Base-by-base conservation (phyloP, 108 stramenopile genomes). In the Mediolabrus comicus region DNA sequence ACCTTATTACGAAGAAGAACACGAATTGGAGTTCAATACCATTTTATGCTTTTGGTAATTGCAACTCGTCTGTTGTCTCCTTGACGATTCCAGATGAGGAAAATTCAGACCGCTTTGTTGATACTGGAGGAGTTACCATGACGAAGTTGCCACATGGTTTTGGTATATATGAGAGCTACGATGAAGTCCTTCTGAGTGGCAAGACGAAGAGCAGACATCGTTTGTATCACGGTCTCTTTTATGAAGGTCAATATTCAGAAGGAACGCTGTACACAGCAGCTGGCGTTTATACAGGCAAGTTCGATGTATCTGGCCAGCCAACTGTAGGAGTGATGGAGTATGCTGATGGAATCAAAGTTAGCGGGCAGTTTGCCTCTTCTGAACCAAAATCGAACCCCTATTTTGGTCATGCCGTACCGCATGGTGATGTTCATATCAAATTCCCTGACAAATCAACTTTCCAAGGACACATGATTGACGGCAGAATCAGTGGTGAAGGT, bases 121-220 rank as follows among this genome's bases (percentile, higher is more conserved):
- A 74, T 29, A 59, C 66, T 7, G 57, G 49, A 30, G 31, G 28
- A 17, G 14, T 66, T 58, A 2, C 7, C 2, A 28, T 74, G 10
- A 51, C 49, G 60, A 60, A 36, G 34, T 49, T 74, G 39, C 73
- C 73, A 3, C 59, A 74, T 66, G 65, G 73, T 36, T 74, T 74
- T 53, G 73, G 73, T 34, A 38, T 73, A 14, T 56, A 34, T 13
- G 72, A 73, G 33, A 39, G 63, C n/a, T 58, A 31, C 19, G 29
- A 72, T 62, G 52, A 53, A n/a, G n/a, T 17, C 17, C 41, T 17
- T 17, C n/a, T 0, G 16, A 32, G 30, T 46, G 64, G 28, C 28
- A 19, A 59, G 27, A 25, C 14, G 3, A 17, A 27, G 27, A 56
- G 65, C 32, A 64, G 52, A 28, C 72, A 74, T 61, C 46, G 58